Evolutionary conservation across 257 asterid genomes (phyloP), one percentile per base, ranked within the genome.

Genomic region (Henckelia pumila): DNA sequence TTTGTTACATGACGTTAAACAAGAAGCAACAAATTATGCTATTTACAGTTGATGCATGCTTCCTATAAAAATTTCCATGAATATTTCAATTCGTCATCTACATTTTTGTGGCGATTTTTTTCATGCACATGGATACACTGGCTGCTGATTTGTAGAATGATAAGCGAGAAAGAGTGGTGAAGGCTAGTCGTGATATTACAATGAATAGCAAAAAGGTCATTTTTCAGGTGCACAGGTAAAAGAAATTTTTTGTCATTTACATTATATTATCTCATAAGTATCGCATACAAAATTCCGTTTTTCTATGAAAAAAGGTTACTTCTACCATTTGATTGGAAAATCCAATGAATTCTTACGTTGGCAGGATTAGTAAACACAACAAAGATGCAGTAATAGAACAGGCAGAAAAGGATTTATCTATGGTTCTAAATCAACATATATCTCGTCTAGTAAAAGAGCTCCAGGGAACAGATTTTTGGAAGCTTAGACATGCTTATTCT

Each of bases 141-240:
- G 5, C 23, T 52, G 58, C 59, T 64, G 44, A 64, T 59, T 55
- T 61, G 70, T 81, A 93, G 99, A 90, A 93, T 71, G 99, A 93
- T 8, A 93, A 88, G 75, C 80, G 97, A 37, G 97, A 93, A 80
- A 79, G 96, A 71, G 86, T 93, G 65, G 97, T 93, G 71, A 93
- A 90, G 77, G 99, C 96, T 50, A 93, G 99, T 74, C 87, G 99
- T 13, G 99, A 93, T 70, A 68, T 91, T 67, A 93, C 99, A 20
- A 90, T 85, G 88, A 90, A 85, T 64, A 93, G 97, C 82, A 93
- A 93, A 77, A 90, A 93, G 77, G 99, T 87, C 75, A 90, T 90
- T 71, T 93, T 90, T 75, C 99, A 93, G 80, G 99, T 90, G 79
- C 97, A 90, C 72, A 90, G 97, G 99, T 93, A 81, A 75, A 33